Percentiles rank a stretch among this genome's conserved stretches.
These are phyloP conservation scores for Fomitiporia mediterranea DNA, from an alignment of 1,284 basidiomycete genomes.

Conservation along the genomic window DNA sequence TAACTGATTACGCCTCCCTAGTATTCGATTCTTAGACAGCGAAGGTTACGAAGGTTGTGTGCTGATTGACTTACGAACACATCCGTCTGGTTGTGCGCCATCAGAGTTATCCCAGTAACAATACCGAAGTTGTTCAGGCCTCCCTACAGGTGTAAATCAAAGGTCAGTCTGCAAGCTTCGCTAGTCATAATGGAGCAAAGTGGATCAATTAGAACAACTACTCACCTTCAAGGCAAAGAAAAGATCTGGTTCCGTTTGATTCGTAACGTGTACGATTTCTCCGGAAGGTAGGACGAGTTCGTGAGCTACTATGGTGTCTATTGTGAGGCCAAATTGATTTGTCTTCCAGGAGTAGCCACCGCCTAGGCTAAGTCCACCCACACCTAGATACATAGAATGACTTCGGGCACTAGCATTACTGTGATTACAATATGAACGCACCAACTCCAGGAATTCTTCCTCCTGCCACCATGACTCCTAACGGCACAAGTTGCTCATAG, in stretches of 20 bases:
- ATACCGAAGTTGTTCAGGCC: conserved; percentile 19
- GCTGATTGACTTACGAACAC: conserved; percentile 12
- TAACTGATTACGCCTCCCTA: conserved; percentile 15
- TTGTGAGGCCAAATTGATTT: conserved; percentile 15
- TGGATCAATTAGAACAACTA: not conserved
- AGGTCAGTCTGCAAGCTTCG: not conserved
- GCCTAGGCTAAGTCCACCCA: conserved; percentile 10
- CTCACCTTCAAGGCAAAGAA: conserved; percentile 18
- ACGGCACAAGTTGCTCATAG: conserved; percentile 21
- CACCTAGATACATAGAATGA: not conserved
- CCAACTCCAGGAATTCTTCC: conserved; percentile 24
- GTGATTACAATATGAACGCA: not conserved
- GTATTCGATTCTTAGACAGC: conserved; percentile 26
- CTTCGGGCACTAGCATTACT: too few relatives aligned
- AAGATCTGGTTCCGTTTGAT: conserved; percentile 10
- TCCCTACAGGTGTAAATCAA: conserved; percentile 1
- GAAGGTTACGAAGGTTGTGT: not conserved
- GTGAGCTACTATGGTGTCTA: conserved; percentile 12
- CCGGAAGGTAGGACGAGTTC: conserved; percentile 15
- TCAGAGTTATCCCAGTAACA: conserved; percentile 11
- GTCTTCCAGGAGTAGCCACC: conserved; percentile 19
- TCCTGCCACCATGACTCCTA: conserved; percentile 24
- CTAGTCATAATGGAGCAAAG: not conserved
- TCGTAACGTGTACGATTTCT: conserved; percentile 10
- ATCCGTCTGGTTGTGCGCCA: conserved; percentile 5